These are phyloP conservation scores for Gyromitra esculenta DNA, from an alignment of 2,329 filamentous ascomycete genomes.

Conservation along the genomic window DNA sequence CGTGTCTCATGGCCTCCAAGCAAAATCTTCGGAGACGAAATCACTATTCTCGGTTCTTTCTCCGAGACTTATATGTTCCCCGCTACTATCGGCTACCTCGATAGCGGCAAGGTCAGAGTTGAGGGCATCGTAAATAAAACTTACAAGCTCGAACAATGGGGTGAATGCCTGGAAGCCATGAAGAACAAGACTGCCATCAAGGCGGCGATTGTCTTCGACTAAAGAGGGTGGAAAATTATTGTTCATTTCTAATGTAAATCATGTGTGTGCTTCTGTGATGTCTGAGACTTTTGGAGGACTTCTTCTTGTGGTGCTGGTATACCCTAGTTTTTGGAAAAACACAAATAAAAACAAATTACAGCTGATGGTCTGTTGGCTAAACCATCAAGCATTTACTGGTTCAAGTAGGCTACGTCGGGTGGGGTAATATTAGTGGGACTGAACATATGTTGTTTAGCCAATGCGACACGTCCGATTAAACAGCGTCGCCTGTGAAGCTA, in stretches of 20 bases:
- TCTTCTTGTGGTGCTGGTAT: constrained; percentile 40
- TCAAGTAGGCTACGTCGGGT: neutral
- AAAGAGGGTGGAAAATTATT: constrained; percentile 55
- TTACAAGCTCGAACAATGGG: constrained; percentile 78
- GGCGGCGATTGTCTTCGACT: constrained; percentile 76
- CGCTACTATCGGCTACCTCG: constrained; percentile 67
- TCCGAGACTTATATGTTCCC: constrained; percentile 79
- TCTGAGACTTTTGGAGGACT: constrained; percentile 18
- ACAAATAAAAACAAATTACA: constrained; percentile 39
- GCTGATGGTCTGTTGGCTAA: constrained; percentile 1
- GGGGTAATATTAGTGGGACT: constrained; percentile 7
- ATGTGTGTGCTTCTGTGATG: constrained; percentile 15
- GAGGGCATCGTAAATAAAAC: constrained; percentile 77
- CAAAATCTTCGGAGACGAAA: constrained; percentile 75
- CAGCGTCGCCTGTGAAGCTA: too few relatives aligned
- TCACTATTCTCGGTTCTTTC: constrained; percentile 78
- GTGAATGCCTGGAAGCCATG: constrained; percentile 75
- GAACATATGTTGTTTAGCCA: neutral
- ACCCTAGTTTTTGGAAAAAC: constrained; percentile 28
- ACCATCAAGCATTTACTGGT: neutral
- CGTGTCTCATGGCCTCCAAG: constrained; percentile 75
- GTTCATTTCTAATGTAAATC: constrained; percentile 37
- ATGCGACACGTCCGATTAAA: neutral
- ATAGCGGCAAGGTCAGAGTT: constrained; percentile 71
- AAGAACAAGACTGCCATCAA: constrained; percentile 78